phyloP scores from a whole-genome alignment of 2,329 filamentous ascomycete genomes.

The Colletotrichum tofieldiae region DNA sequence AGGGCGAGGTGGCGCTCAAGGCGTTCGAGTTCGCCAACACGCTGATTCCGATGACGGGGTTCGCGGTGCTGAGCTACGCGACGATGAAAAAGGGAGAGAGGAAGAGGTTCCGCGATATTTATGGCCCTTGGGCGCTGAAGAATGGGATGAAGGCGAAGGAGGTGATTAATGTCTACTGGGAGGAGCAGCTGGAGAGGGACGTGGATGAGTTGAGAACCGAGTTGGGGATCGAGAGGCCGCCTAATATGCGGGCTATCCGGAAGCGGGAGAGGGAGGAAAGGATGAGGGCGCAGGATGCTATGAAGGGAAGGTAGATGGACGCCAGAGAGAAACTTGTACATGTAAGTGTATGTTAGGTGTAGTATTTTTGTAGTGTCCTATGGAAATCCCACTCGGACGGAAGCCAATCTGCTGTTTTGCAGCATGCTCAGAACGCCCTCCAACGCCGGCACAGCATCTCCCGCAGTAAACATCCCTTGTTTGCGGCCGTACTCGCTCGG shows the following conservation, averaged over 20 bases:
- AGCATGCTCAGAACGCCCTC: conserved; percentile 38
- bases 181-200: conserved; percentile 90
- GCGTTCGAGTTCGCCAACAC: conserved; percentile 98
- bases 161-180: conserved; percentile 98
- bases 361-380: conserved; percentile 10
- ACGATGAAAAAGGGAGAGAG: conserved; percentile 89
- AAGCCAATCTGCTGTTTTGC: conserved; percentile 30
- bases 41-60: conserved; percentile 91
- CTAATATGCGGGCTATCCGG: conserved; percentile 86
- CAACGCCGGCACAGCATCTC: conserved; percentile 32
- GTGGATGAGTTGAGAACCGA: conserved; percentile 81
- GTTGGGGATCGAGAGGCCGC: conserved; percentile 89
- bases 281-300: conserved; percentile 72
- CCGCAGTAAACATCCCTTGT: not conserved
- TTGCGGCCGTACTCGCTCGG: not conserved
- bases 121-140: conserved; percentile 90
- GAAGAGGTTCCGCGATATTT: conserved; percentile 79
- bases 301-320: not conserved
- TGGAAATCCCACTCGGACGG: conserved; percentile 20
- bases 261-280: conserved; percentile 78
- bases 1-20: conserved; percentile 97
- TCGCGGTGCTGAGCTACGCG: conserved; percentile 88
- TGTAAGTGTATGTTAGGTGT: conserved; percentile 36
- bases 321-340: conserved; percentile 5
- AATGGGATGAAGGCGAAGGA: conserved; percentile 86